A percentile compares a stretch with the other conserved stretches of the same genome.
These are phyloP conservation scores for Fraxinus greggii DNA, from an alignment of 305 asterid species.

Conservation along the genomic window DNA sequence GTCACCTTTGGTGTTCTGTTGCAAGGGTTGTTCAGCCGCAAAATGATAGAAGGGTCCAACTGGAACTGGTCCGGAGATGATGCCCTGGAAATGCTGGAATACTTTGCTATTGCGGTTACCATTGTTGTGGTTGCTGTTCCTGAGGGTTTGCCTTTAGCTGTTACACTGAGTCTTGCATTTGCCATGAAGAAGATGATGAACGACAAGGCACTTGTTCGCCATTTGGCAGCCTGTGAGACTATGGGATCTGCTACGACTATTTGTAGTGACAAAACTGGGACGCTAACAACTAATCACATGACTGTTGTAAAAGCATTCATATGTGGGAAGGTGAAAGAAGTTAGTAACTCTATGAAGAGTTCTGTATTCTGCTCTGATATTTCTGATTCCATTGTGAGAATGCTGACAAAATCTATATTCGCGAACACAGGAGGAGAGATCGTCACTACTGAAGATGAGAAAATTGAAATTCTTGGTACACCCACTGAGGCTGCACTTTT, in stretches of 20 bases:
- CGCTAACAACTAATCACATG: slow-evolving; percentile 91
- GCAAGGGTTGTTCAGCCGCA: slow-evolving; percentile 69
- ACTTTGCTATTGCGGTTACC: slow-evolving; percentile 91
- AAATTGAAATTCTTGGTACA: slow-evolving; percentile 74
- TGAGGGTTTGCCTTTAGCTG: slow-evolving; percentile 95
- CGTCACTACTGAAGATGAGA: slow-evolving; percentile 51
- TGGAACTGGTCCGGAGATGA: slow-evolving; percentile 84
- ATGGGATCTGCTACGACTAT: slow-evolving; percentile 97
- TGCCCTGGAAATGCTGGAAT: slow-evolving; percentile 83
- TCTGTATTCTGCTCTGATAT: slow-evolving; percentile 53
- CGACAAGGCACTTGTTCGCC: slow-evolving; percentile 94
- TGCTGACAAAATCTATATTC: slow-evolving; percentile 68
- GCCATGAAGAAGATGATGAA: slow-evolving; percentile 99
- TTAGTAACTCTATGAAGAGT: slow-evolving; percentile 35
- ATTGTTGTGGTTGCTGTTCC: slow-evolving; percentile 99
- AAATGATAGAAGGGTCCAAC: slow-evolving; percentile 53
- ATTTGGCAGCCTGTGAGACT: slow-evolving; percentile 96
- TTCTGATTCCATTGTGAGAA: slow-evolving; percentile 48
- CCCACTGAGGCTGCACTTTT: slow-evolving; percentile 92
- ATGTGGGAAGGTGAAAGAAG: slow-evolving; percentile 53
- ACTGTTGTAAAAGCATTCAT: slow-evolving; percentile 78
- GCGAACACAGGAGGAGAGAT: slow-evolving; percentile 96
- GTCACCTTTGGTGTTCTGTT: slow-evolving; percentile 86
- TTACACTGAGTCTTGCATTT: slow-evolving; percentile 91
- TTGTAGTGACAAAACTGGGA: slow-evolving; percentile 96